Evolutionary conservation across 805 yeast species (phyloP).

Genomic region (Kodamaea laetipori): DNA sequence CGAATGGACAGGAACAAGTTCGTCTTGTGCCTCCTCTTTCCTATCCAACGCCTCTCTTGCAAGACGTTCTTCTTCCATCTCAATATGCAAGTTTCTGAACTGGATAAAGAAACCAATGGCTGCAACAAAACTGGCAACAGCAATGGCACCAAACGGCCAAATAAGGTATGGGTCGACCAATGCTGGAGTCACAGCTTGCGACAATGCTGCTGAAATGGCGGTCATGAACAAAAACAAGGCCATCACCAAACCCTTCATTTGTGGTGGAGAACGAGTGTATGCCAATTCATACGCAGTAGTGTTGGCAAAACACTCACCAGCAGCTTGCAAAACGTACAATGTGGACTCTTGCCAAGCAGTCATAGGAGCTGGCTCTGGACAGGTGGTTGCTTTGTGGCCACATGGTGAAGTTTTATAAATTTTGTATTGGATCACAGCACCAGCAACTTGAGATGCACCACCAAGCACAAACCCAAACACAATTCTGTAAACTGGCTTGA

Average conservation of each 20-base stretch:
- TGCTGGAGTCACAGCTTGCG: conserved; percentile 43
- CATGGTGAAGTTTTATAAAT: conserved; percentile 55
- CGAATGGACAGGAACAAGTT: too few relatives aligned
- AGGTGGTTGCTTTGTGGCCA: conserved; percentile 47
- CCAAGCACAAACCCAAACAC: conserved; percentile 50
- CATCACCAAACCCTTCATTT: conserved; percentile 52
- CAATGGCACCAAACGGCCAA: conserved; percentile 44
- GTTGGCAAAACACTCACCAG: conserved; percentile 54
- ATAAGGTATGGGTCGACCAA: conserved; percentile 43
- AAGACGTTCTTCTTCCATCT: conserved; percentile 39
- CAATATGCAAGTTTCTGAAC: conserved; percentile 41
- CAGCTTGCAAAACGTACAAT: conserved; percentile 46
- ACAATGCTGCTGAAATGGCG: conserved; percentile 51
- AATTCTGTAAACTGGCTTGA: conserved; percentile 48
- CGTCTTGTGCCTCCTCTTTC: too few relatives aligned
- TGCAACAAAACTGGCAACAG: conserved; percentile 35
- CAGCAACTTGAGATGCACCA: conserved; percentile 48
- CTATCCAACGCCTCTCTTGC: too few relatives aligned
- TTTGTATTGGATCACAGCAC: conserved; percentile 51
- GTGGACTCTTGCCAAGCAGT: conserved; percentile 31
- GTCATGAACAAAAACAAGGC: conserved; percentile 45
- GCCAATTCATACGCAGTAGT: conserved; percentile 57
- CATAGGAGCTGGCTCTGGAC: conserved; percentile 31
- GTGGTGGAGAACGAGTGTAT: conserved; percentile 51
- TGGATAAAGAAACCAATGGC: conserved; percentile 35